phyloP scores from a whole-genome alignment of 192 early-diverging fungal genomes.

The Podochytrium sp. region DNA sequence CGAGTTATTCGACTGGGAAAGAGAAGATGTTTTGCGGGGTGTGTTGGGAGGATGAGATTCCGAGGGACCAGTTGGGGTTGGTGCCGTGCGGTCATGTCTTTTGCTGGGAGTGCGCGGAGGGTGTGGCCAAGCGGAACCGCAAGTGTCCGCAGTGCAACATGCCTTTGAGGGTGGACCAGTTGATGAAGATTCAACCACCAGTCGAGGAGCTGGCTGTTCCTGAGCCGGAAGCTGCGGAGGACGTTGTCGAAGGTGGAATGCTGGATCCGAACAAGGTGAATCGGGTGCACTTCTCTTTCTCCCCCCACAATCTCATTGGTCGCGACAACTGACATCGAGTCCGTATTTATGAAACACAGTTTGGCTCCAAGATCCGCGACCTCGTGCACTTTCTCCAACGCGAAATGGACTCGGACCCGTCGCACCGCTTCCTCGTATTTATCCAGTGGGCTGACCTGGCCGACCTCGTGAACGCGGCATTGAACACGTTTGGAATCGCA shows the following conservation, averaged over 20 bases:
- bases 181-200: conserved; percentile 8
- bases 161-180: not conserved
- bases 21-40: conserved; percentile 4
- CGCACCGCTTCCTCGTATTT: conserved; percentile 15
- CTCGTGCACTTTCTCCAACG: conserved; percentile 12
- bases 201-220: not conserved
- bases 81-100: conserved; percentile 20
- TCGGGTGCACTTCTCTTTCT: not conserved
- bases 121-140: not conserved
- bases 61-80: not conserved
- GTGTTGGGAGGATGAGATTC: conserved; percentile 12
- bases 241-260: not conserved
- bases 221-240: not conserved
- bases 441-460: conserved; percentile 24
- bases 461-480: conserved; percentile 3
- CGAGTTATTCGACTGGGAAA: not conserved
- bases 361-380: conserved; percentile 31
- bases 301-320: not conserved
- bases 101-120: conserved; percentile 16
- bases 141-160: conserved; percentile 1
- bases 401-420: not conserved
- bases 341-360: no score
- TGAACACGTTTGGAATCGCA: conserved; percentile 18
- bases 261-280: not conserved
- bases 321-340: no score